Evolutionary conservation across 75 land plant species (phyloP), one percentile per base, ranked within the genome.

Genomic region (Picea glauca): DNA sequence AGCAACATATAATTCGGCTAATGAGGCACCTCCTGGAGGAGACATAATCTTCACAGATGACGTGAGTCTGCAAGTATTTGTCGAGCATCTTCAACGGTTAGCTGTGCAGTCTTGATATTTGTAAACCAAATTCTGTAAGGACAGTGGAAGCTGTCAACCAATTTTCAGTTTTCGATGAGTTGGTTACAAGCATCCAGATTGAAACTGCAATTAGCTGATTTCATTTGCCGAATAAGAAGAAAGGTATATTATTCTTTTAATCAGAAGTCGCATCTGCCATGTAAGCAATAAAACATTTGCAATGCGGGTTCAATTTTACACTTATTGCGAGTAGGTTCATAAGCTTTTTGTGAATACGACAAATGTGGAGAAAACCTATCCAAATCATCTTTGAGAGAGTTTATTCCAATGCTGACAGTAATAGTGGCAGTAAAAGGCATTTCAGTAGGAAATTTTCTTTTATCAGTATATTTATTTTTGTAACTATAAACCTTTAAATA

Each of bases 31-130:
- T 3, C 88, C 89, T 35, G 84, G 84, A 0, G 67, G 90, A 0
- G 93, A 94, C 61, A 58, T 96, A 5, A 90, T 96, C 70, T 91
- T 96, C 75, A 96, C 99, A 65, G 99, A 96, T 81, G 99, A 96
- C 84, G 85, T 96, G 62, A 96, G 99, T 70, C 78, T 96, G 84
- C 91, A 96, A 80, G 95, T 80, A 26, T 96, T 96, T 84, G 70
- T 93, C 4, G 92, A 91, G 58, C 99, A 96, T 74, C 85, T 96
- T 76, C 97, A 96, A 76, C 86, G 72, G 15, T 62, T 96, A 65
- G 99, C 98, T 13, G 98, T 96, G 62, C 88, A 87, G 74, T 82
- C 76, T 30, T 85, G 70, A 81, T 54, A 21, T 43, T 74, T 67
- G 43, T 67, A 13, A 13, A 50, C 75, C 58, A 21, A 50, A 74